phyloP scores from a whole-genome alignment of 2,329 filamentous ascomycete genomes.

The Paecilomyces niveus region DNA sequence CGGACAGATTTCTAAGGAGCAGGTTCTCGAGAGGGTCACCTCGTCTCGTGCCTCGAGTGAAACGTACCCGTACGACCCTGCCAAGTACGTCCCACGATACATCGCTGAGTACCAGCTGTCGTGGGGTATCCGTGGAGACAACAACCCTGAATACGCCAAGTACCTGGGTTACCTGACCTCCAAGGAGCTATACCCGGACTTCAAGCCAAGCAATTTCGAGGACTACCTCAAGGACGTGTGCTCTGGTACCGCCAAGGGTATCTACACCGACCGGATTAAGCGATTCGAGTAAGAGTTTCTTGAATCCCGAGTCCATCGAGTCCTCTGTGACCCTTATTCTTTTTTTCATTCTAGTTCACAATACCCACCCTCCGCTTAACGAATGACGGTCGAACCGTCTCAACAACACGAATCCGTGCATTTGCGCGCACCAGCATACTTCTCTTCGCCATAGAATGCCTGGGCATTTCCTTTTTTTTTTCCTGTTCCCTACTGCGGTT shows the following conservation, averaged over 20 bases:
- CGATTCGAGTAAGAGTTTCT: conserved; percentile 19
- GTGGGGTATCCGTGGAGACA: conserved; percentile 47
- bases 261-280: conserved; percentile 29
- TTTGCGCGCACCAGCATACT: background rate
- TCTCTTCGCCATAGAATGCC: background rate
- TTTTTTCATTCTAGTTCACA: background rate
- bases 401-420: background rate
- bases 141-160: conserved; percentile 45
- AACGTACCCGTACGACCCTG: conserved; percentile 29
- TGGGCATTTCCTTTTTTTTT: background rate
- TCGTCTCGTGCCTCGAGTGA: conserved; percentile 27
- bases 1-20: conserved; percentile 26
- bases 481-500: background rate
- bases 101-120: conserved; percentile 40
- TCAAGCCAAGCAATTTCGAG: conserved; percentile 34
- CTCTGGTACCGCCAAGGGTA: conserved; percentile 31
- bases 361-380: background rate
- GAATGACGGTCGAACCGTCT: background rate
- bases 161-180: conserved; percentile 50
- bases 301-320: conserved; percentile 28
- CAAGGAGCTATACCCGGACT: conserved; percentile 49
- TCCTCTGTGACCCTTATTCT: conserved; percentile 8
- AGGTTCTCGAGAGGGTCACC: conserved; percentile 25
- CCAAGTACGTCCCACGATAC: conserved; percentile 28
- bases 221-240: conserved; percentile 36